phyloP scores from a whole-genome alignment of 768 basidiomycete species.

The Kwoniella mangroviensis region DNA sequence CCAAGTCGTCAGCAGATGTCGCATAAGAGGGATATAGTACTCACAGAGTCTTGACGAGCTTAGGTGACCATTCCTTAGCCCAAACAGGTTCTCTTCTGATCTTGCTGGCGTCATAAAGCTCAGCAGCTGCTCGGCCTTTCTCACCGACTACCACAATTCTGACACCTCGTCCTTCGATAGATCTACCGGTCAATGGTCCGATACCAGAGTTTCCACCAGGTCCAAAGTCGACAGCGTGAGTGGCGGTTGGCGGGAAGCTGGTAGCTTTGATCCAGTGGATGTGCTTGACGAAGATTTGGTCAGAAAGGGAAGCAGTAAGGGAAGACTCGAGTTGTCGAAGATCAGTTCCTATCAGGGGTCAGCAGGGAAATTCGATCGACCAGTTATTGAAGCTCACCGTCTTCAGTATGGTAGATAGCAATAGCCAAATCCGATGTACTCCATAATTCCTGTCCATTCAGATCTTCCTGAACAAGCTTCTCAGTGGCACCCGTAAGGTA shows the following conservation, averaged over 20 bases:
- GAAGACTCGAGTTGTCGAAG: slow-evolving; percentile 72
- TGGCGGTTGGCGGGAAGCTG: slow-evolving; percentile 83
- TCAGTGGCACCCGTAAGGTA: slow-evolving; percentile 78
- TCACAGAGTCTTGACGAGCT: slow-evolving; percentile 85
- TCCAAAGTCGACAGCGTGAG: slow-evolving; percentile 95
- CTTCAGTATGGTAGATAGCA: slow-evolving; percentile 89
- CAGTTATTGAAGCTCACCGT: slow-evolving; percentile 66
- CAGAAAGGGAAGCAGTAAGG: slow-evolving; percentile 83
- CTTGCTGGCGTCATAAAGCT: slow-evolving; percentile 71
- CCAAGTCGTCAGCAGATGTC: slow-evolving; percentile 16
- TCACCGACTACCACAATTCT: slow-evolving; percentile 89
- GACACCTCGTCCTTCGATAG: slow-evolving; percentile 90
- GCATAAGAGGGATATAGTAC: slow-evolving; percentile 35
- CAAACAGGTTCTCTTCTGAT: slow-evolving; percentile 85
- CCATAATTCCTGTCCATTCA: slow-evolving; percentile 81
- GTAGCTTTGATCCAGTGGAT: slow-evolving; percentile 94
- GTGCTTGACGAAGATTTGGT: slow-evolving; percentile 87
- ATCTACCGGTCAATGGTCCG: slow-evolving; percentile 84
- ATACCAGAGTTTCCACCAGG: slow-evolving; percentile 93
- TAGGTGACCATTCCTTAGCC: slow-evolving; percentile 84
- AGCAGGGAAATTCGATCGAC: slow-evolving; percentile 31
- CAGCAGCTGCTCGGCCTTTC: slow-evolving; percentile 82
- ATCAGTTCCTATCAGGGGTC: slow-evolving; percentile 70
- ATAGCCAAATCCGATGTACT: slow-evolving; percentile 67
- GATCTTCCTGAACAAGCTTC: slow-evolving; percentile 74